Percentiles rank a stretch among this genome's conserved stretches.
Evolutionary conservation across 2,329 filamentous ascomycete species (phyloP).

Genomic region (Colletotrichum destructivum): DNA sequence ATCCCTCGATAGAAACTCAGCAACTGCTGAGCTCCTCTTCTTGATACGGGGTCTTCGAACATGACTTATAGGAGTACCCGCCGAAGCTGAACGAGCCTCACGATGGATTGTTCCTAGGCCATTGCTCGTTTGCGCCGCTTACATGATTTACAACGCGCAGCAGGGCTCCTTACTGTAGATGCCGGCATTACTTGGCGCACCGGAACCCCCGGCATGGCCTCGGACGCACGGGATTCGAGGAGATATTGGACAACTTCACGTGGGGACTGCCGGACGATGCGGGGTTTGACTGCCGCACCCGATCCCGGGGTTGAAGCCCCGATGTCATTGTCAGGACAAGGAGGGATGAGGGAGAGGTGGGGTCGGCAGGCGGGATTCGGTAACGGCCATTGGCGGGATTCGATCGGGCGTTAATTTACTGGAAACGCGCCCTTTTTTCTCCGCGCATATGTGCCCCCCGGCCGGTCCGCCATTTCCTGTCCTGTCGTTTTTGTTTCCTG

Average conservation of each 20-base stretch:
- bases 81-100: neutral
- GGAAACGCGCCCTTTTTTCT: neutral
- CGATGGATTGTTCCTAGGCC: too few relatives aligned
- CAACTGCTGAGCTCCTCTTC: too few relatives aligned
- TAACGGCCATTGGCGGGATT: constrained; percentile 42
- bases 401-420: constrained; percentile 18
- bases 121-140: neutral
- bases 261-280: constrained; percentile 11
- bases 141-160: neutral
- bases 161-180: neutral
- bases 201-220: neutral
- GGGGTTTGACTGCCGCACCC: constrained; percentile 11
- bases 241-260: neutral
- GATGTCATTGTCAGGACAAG: neutral
- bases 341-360: neutral
- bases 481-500: neutral
- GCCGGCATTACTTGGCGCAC: neutral
- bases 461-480: neutral
- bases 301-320: neutral
- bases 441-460: too few relatives aligned
- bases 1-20: too few relatives aligned
- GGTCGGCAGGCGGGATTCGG: constrained; percentile 27
- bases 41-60: neutral
- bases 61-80: too few relatives aligned
- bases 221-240: constrained; percentile 9